phyloP scores from a whole-genome alignment of 2,329 filamentous ascomycete species.

The Epicoccum nigrum region DNA sequence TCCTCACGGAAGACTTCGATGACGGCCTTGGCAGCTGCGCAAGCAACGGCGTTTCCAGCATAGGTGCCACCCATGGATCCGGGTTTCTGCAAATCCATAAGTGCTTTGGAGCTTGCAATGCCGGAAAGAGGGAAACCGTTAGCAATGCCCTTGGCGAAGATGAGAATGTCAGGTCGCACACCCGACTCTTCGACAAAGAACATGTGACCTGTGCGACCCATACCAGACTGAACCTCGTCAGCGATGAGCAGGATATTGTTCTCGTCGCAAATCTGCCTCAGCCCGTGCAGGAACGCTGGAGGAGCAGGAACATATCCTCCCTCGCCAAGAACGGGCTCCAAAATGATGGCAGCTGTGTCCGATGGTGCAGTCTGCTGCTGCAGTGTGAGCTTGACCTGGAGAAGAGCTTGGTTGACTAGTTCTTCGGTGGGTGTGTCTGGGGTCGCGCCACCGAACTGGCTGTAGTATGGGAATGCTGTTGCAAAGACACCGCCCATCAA shows the following conservation, averaged over 20 bases:
- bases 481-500: slow-evolving; percentile 40
- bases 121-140: slow-evolving; percentile 40
- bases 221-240: slow-evolving; percentile 54
- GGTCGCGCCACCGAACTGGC: slow-evolving; percentile 32
- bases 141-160: slow-evolving; percentile 48
- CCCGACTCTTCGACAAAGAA: slow-evolving; percentile 53
- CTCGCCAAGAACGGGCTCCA: slow-evolving; percentile 38
- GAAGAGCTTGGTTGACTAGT: slow-evolving; percentile 32
- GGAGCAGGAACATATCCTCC: slow-evolving; percentile 40
- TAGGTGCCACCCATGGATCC: slow-evolving; percentile 41
- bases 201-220: slow-evolving; percentile 53
- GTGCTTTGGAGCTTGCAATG: slow-evolving; percentile 33
- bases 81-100: slow-evolving; percentile 39
- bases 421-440: slow-evolving; percentile 33
- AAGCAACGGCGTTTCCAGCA: slow-evolving; percentile 38
- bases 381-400: slow-evolving; percentile 35
- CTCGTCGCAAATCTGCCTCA: slow-evolving; percentile 52
- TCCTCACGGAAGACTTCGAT: slow-evolving; percentile 38
- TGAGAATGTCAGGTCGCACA: slow-evolving; percentile 52
- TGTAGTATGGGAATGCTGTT: slow-evolving; percentile 40
- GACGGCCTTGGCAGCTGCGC: slow-evolving; percentile 34
- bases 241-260: slow-evolving; percentile 52
- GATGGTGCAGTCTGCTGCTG: slow-evolving; percentile 36
- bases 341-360: slow-evolving; percentile 38
- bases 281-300: slow-evolving; percentile 38